Percentiles rank a stretch among this genome's conserved stretches.
phyloP scores from a whole-genome alignment of 208 protist genomes.

The Crithidia sp. region DNA sequence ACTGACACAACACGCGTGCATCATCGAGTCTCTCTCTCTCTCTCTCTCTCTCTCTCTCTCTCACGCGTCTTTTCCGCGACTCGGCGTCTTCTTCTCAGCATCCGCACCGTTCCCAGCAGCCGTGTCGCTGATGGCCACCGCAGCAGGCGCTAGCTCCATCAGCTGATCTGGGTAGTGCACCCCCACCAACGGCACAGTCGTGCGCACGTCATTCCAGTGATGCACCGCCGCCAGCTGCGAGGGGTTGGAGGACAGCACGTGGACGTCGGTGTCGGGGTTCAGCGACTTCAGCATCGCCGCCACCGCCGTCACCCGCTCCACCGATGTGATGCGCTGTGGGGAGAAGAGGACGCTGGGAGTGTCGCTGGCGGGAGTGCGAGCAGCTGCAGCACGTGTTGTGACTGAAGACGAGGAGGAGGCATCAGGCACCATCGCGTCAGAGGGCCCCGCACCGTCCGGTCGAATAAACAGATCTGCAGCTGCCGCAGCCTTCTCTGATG shows the following conservation, averaged over 20 bases:
- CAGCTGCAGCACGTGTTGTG: not conserved
- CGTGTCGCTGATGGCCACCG: slow-evolving; percentile 3
- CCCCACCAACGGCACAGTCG: slow-evolving; percentile 26
- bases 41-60: too few species aligned
- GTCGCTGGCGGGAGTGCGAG: not conserved
- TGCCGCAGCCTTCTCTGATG: too few species aligned
- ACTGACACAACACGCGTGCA: too few species aligned
- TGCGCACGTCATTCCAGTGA: slow-evolving; percentile 55
- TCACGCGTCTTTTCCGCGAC: too few species aligned
- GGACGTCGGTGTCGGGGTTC: slow-evolving; percentile 82
- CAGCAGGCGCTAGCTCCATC: slow-evolving; percentile 58
- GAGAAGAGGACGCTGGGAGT: slow-evolving; percentile 33
- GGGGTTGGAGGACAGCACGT: slow-evolving; percentile 70
- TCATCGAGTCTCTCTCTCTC: too few species aligned
- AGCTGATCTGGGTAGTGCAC: slow-evolving; percentile 83
- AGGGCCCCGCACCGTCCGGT: not conserved
- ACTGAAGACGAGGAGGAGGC: too few species aligned
- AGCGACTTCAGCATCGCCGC: slow-evolving; percentile 88
- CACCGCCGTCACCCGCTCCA: slow-evolving; percentile 78
- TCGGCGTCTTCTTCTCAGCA: too few species aligned
- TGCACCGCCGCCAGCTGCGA: slow-evolving; percentile 61
- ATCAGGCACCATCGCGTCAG: not conserved
- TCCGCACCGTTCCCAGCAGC: too few species aligned
- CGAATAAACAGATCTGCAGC: not conserved
- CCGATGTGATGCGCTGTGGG: slow-evolving; percentile 56